Evolutionary conservation across 106 monocot species (phyloP).

Genomic region (Alisma plantagoaquatica): DNA sequence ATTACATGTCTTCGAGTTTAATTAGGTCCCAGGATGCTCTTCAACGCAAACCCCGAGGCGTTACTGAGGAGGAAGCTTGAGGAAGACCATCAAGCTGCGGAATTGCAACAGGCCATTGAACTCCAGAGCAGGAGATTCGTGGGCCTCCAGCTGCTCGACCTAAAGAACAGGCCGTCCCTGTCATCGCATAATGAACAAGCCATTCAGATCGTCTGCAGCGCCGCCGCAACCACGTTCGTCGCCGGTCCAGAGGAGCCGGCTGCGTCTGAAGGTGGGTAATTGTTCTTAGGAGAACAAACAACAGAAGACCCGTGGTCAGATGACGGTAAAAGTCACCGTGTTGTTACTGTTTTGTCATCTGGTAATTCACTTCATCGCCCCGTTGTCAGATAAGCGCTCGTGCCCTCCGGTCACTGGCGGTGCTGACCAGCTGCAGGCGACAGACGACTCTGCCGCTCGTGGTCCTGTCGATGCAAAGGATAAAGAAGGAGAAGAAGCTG

Average conservation of each 20-base stretch:
- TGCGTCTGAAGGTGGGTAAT: too few species aligned
- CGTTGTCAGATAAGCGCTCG: constrained; percentile 16
- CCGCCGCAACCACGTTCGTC: too few species aligned
- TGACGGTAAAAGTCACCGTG: too few species aligned
- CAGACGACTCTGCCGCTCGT: constrained; percentile 3
- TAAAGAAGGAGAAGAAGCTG: too few species aligned
- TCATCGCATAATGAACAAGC: constrained; percentile 7
- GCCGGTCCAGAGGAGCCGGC: too few species aligned
- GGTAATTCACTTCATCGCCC: too few species aligned
- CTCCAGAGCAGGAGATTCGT: constrained; percentile 56
- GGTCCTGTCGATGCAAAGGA: constrained; percentile 27
- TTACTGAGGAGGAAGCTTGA: constrained; percentile 64
- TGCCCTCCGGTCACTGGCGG: constrained; percentile 2
- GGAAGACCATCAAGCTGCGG: constrained; percentile 66
- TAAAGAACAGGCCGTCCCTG: constrained; percentile 33
- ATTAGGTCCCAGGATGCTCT: constrained; percentile 67
- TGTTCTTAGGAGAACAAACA: too few species aligned
- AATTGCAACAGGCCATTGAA: constrained; percentile 80
- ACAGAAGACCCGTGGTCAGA: too few species aligned
- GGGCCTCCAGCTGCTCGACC: constrained; percentile 60
- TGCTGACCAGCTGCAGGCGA: constrained; percentile 3
- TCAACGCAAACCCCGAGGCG: constrained; percentile 42
- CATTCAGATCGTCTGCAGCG: neutral
- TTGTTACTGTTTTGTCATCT: too few species aligned
- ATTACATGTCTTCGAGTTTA: too few species aligned